Evolutionary conservation across 139 green algal species (phyloP).

Genomic region (Chlamydomonas incerta): DNA sequence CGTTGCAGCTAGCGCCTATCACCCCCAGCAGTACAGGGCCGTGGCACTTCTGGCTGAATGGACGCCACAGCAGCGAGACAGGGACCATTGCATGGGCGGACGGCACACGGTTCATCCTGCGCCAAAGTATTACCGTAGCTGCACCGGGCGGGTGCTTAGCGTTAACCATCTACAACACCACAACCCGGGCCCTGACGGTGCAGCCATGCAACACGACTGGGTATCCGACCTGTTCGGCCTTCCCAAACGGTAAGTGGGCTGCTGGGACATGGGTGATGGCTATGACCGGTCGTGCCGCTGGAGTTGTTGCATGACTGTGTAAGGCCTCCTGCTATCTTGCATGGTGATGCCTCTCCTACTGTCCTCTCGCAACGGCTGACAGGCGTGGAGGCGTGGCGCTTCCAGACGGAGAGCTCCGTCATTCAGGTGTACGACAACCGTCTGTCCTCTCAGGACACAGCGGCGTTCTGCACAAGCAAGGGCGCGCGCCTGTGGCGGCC

Average conservation of each 20-base stretch:
- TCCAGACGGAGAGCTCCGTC: background rate
- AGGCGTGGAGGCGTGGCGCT: background rate
- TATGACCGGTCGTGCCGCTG: too few relatives aligned
- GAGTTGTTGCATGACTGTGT: too few relatives aligned
- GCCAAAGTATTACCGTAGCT: background rate
- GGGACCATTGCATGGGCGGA: background rate
- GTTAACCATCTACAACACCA: background rate
- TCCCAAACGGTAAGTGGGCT: too few relatives aligned
- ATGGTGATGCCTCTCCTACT: too few relatives aligned
- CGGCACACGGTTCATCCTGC: background rate
- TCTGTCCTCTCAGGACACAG: background rate
- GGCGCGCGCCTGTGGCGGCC: background rate
- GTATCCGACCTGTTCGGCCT: too few relatives aligned
- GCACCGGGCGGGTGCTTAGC: background rate
- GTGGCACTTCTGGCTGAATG: background rate
- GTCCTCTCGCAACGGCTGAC: too few relatives aligned
- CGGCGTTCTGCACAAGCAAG: background rate
- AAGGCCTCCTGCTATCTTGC: too few relatives aligned
- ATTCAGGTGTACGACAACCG: background rate
- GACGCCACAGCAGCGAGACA: background rate
- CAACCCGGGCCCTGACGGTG: too few relatives aligned
- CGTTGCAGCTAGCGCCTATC: background rate
- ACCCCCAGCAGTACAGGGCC: too few relatives aligned
- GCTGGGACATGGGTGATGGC: too few relatives aligned
- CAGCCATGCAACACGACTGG: too few relatives aligned